Evolutionary conservation across 768 basidiomycete genomes (phyloP).

Genomic region (Boletus sp.): DNA sequence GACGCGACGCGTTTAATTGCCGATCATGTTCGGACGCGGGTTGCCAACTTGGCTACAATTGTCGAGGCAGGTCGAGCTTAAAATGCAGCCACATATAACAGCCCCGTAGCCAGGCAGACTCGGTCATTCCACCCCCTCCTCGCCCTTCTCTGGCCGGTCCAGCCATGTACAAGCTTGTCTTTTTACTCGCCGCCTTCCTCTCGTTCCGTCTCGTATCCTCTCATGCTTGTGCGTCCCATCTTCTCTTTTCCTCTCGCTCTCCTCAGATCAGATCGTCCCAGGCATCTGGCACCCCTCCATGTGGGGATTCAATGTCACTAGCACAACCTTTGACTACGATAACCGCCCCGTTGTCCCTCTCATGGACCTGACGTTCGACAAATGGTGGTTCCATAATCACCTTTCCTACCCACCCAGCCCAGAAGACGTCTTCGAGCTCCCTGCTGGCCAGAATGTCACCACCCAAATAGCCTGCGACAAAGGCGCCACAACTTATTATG

Average conservation of each 20-base stretch:
- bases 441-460: conserved; percentile 53
- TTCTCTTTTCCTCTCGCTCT: no score
- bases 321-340: conserved; percentile 51
- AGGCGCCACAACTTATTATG: conserved; percentile 55
- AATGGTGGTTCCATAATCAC: conserved; percentile 65
- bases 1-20: conserved; percentile 5
- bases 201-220: conserved; percentile 6
- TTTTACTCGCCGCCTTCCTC: neutral
- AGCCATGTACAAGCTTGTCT: neutral
- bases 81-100: no score
- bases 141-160: conserved; percentile 19
- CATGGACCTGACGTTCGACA: conserved; percentile 35
- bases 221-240: conserved; percentile 19
- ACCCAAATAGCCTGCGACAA: conserved; percentile 59
- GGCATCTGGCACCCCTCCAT: conserved; percentile 58
- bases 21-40: no score
- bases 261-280: conserved; percentile 14
- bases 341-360: conserved; percentile 56
- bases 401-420: conserved; percentile 54
- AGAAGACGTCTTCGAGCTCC: conserved; percentile 56
- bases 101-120: no score
- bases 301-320: conserved; percentile 68
- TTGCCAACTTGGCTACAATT: no score
- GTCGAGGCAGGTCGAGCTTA: no score
- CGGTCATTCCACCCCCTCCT: neutral